These are phyloP conservation scores for Oryza coarctata DNA, from an alignment of 176 grass and related monocot species.

Conservation along the genomic window DNA sequence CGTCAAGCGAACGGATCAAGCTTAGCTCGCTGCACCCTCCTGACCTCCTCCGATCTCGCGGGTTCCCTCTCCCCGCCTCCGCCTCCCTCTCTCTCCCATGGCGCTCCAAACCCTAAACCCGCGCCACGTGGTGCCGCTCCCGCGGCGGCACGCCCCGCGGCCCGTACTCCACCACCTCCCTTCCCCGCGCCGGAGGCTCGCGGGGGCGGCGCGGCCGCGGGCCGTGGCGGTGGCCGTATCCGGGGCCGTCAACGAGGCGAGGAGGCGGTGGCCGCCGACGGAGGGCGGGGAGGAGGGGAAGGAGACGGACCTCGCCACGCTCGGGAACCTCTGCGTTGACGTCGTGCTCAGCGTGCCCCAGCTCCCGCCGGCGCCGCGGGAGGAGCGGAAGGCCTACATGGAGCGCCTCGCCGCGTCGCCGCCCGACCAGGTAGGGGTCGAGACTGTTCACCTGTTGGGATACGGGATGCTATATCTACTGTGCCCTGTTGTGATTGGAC, in stretches of 20 bases:
- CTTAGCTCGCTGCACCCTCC: constrained; percentile 18
- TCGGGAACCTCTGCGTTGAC: constrained; percentile 91
- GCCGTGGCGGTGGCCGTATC: constrained; percentile 38
- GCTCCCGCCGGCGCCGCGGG: constrained; percentile 57
- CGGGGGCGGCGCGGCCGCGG: not conserved
- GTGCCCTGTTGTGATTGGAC: not conserved
- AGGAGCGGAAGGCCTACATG: constrained; percentile 77
- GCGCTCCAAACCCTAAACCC: constrained; percentile 60
- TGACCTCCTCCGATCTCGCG: not conserved
- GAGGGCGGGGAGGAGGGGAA: constrained; percentile 20
- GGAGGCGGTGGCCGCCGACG: constrained; percentile 4
- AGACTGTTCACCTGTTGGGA: not conserved
- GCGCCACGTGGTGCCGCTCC: constrained; percentile 2
- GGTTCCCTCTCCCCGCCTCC: not conserved
- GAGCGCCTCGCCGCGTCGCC: constrained; percentile 71
- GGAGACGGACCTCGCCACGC: constrained; percentile 70
- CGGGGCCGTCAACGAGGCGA: constrained; percentile 41
- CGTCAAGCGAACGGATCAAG: no score
- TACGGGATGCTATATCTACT: not conserved
- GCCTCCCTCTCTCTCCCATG: constrained; percentile 14
- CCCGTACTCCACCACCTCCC: constrained; percentile 7
- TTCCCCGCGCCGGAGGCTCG: not conserved
- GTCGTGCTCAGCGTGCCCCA: constrained; percentile 79
- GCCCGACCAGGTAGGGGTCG: constrained; percentile 67
- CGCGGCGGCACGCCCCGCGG: not conserved